Base-by-base conservation (phyloP, 139 green algal genomes). In the Volvox africanus region DNA sequence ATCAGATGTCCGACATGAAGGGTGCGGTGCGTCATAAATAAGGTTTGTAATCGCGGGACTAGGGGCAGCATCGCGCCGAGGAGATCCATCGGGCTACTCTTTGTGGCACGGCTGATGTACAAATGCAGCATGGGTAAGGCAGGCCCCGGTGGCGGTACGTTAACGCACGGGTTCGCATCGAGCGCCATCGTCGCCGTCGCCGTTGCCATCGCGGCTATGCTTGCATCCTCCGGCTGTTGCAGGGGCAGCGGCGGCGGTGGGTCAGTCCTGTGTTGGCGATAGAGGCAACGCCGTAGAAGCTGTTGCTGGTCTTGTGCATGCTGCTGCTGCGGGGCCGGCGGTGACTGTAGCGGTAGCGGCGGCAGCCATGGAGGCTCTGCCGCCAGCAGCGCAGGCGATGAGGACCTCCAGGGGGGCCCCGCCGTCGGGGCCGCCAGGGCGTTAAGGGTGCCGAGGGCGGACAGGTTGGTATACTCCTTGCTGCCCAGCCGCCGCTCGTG, bases 11-110 rank as follows among this genome's bases (percentile, higher is more conserved):
- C 11, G 85, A 36, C 2, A 30, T 3, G 68, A 19, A 89, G 37
- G 1, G 28, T 5, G 18, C n/a, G 37, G 69, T 82, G 69, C 1
- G 69, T 55, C 5, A 89, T 11, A 50, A 82, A 73, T 16, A 89
- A 37, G 1, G 85, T 71, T 20, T 28, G 37, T 1, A 89, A 50
- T 0, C 85, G 37, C 3, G 69, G 69, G 26, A 73, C n/a, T 18
- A 89, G 44, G 32, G 85, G 85, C 69, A 89, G 16, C 85, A 89
- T 69, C 24, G 69, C 85, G 17, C 20, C 69, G 22, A 89, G 69
- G 32, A 89, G 69, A 30, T 9, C 68, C 1, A 37, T 11, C 18
- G 85, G 69, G 20, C 30, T 16, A 21, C 62, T 30, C 14, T 9
- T 28, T 21, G 18, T 28, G 28, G 2, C 28, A 44, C 69, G 37